Evolutionary conservation across 1,284 basidiomycete genomes (phyloP), one percentile per base, ranked within the genome.

Genomic region (Cerrena zonata): DNA sequence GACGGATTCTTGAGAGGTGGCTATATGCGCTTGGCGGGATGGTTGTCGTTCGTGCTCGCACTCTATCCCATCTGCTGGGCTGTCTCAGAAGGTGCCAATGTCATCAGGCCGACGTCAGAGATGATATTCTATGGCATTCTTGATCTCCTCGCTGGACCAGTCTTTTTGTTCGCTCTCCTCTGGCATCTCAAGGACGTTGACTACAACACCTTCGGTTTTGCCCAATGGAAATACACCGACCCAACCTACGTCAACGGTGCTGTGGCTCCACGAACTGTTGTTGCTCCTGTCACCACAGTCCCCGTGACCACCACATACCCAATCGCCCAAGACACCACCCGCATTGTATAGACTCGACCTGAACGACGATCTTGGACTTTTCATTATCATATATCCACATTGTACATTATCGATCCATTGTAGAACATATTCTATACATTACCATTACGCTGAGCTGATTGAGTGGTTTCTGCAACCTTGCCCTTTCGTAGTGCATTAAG

Each of bases 51-150:
- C 63, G 65, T 81, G 49, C 76, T 75, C 72, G 53, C 78, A 52
- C 59, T 80, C 36, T 82, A 82, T 65, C 72, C 73, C 13, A 68
- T 74, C 47, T 64, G 62, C 18, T 78, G 77, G 75, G 75, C 69
- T 36, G 63, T 74, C 18, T 65, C 69, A 4, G 77, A 79, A 51
- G 77, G 77, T 10, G 64, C 69, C 10, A 75, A 80, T 61, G 66
- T 63, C 39, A 77, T 79, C 57, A 61, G 64, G 0, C 69, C 72
- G 21, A 68, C 70, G 24, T 65, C 65, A 51, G 76, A 73, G 60
- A 72, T 74, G 71, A 65, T 78, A 51, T 82, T 78, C 67, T 84
- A 82, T 64, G 81, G 80, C 52, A 66, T 81, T 52, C 70, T 85
- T 49, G 82, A 84, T 58, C 48, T 84, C 15, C 51, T 83, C 56